Evolutionary conservation across 2,329 filamentous ascomycete species (phyloP).

Genomic region (Xylaria sp.): DNA sequence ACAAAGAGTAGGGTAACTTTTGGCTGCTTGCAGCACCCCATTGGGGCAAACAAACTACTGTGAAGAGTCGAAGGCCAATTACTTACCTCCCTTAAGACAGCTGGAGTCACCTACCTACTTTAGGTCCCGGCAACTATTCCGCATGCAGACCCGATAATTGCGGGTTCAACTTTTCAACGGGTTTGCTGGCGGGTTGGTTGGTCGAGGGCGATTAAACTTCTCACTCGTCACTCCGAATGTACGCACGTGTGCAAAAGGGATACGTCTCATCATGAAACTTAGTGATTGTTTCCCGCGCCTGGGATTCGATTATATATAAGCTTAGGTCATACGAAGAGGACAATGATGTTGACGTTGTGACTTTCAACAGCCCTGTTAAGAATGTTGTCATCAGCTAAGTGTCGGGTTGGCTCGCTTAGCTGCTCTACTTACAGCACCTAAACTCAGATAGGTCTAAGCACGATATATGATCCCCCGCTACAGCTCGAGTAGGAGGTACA

Average conservation of each 20-base stretch:
- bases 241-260: not conserved
- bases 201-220: not conserved
- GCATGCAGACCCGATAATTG: not conserved
- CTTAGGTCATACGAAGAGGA: not conserved
- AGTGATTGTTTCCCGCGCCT: too few species aligned
- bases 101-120: not conserved
- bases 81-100: not conserved
- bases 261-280: too few species aligned
- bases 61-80: not conserved
- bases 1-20: not conserved
- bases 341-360: not conserved
- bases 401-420: not conserved
- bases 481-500: not conserved
- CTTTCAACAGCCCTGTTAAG: not conserved
- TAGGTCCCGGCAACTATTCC: not conserved
- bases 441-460: not conserved
- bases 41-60: not conserved
- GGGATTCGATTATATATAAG: not conserved
- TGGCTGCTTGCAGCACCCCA: not conserved
- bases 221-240: not conserved
- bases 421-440: not conserved
- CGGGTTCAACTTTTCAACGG: not conserved
- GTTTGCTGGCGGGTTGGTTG: not conserved
- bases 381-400: constrained; percentile 8
- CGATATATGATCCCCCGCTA: not conserved